Evolutionary conservation across 2,329 filamentous ascomycete genomes (phyloP).

Genomic region (Arthrocladium fulminans): DNA sequence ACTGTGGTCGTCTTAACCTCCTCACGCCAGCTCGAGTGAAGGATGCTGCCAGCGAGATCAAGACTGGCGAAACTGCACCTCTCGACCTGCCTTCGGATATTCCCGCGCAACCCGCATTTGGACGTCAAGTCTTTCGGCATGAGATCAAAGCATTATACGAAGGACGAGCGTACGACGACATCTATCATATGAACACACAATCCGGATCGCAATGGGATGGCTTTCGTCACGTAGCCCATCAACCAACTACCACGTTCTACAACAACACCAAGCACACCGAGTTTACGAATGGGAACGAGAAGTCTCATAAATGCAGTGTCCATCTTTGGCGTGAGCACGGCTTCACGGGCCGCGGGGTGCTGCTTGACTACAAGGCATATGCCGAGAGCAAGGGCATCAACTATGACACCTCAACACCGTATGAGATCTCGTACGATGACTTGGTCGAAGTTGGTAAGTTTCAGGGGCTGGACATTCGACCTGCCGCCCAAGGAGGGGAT

Average conservation of each 20-base stretch:
- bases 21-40: constrained; percentile 48
- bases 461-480: constrained; percentile 54
- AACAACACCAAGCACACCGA: constrained; percentile 31
- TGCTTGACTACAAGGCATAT: constrained; percentile 38
- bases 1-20: constrained; percentile 45
- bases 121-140: constrained; percentile 31
- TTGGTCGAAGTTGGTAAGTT: constrained; percentile 51
- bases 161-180: constrained; percentile 34
- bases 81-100: constrained; percentile 48
- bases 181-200: constrained; percentile 41
- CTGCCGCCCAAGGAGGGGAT: constrained; percentile 45
- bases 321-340: constrained; percentile 36
- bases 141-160: constrained; percentile 22
- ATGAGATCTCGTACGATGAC: constrained; percentile 47
- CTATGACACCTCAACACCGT: constrained; percentile 44
- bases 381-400: constrained; percentile 42
- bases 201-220: constrained; percentile 44
- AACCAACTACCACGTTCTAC: constrained; percentile 32
- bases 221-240: constrained; percentile 39
- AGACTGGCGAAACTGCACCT: constrained; percentile 47
- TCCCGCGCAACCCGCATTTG: constrained; percentile 45
- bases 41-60: constrained; percentile 44
- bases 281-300: constrained; percentile 19
- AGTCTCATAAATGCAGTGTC: constrained; percentile 31
- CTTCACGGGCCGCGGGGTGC: constrained; percentile 34